These are phyloP conservation scores for Phyllosticta citrichinensis DNA, from an alignment of 2,329 filamentous ascomycete species.

Conservation along the genomic window DNA sequence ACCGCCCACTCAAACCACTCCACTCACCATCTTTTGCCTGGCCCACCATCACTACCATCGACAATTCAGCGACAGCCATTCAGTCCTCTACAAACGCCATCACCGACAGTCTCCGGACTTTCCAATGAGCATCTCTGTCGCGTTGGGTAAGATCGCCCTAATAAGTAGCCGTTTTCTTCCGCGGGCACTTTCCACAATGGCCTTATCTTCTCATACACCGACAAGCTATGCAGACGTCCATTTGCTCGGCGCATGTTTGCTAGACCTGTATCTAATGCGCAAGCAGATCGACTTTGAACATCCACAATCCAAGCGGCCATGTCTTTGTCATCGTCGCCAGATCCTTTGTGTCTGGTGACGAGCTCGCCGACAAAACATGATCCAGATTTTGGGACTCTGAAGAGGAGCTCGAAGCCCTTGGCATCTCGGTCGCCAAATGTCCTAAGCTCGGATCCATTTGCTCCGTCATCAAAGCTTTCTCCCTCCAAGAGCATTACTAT, in stretches of 20 bases:
- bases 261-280: background rate
- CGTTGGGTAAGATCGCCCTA: background rate
- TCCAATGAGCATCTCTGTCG: background rate
- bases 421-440: conserved; percentile 2
- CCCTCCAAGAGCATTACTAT: conserved; percentile 38
- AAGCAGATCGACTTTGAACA: background rate
- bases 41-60: background rate
- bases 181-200: background rate
- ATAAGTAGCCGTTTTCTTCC: background rate
- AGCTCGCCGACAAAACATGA: conserved; percentile 4
- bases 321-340: conserved; percentile 22
- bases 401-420: conserved; percentile 4
- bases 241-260: background rate
- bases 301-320: background rate
- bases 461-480: conserved; percentile 31
- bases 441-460: conserved; percentile 2
- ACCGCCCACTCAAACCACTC: background rate
- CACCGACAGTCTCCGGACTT: background rate
- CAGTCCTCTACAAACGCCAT: background rate
- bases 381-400: background rate
- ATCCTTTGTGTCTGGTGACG: conserved; percentile 21
- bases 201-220: background rate
- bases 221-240: background rate
- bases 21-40: background rate
- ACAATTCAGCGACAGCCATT: background rate